phyloP scores from a whole-genome alignment of 345 rosid species.

The Gossypium raimondii region DNA sequence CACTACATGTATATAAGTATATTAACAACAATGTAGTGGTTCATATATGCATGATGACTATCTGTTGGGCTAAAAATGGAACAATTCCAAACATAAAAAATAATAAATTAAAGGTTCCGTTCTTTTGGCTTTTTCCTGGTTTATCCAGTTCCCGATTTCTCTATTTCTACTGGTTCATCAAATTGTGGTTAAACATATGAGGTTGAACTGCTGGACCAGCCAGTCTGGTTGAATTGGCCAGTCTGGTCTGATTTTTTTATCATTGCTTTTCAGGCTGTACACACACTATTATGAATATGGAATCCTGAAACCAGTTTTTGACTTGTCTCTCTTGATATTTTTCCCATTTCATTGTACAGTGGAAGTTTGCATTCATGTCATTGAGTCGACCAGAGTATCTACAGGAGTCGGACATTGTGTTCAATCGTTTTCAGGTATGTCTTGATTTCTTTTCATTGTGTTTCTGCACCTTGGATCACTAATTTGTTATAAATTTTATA shows the following conservation, averaged over 20 bases:
- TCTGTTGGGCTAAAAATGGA: not conserved
- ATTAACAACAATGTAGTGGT: not conserved
- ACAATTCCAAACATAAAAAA: not conserved
- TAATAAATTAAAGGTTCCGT: not conserved
- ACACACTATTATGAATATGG: not conserved
- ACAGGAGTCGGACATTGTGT: conserved; percentile 68
- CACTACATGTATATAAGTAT: not conserved
- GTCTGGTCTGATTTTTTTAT: no score
- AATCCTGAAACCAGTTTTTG: not conserved
- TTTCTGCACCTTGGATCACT: not conserved
- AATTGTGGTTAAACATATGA: no score
- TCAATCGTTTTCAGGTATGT: conserved; percentile 74
- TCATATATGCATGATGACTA: not conserved
- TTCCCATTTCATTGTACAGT: conserved; percentile 38
- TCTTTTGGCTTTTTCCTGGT: not conserved
- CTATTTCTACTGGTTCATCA: no score
- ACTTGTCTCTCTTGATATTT: not conserved
- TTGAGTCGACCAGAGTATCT: conserved; percentile 90
- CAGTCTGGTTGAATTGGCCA: not conserved
- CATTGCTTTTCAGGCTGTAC: not conserved
- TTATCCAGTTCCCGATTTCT: not conserved
- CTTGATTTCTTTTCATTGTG: not conserved
- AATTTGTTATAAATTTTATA: not conserved
- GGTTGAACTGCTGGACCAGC: no score
- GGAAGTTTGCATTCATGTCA: conserved; percentile 91